Evolutionary conservation across 73 alveolate genomes (phyloP), one percentile per base, ranked within the genome.

Genomic region (Halteria grandinella): DNA sequence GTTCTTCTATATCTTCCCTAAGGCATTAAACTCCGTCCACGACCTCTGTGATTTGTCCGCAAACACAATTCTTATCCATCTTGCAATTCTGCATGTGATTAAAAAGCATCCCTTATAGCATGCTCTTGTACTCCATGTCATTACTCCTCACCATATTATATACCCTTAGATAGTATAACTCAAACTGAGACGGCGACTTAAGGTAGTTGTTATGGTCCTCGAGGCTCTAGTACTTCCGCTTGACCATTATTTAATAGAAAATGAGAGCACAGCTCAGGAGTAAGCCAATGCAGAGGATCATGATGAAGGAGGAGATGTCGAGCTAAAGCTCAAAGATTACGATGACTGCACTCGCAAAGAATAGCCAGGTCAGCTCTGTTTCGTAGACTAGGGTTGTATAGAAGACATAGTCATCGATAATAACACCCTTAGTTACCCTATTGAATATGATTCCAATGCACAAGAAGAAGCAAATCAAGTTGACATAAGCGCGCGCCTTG

Each of bases 1-100:
- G n/a, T n/a, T n/a, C n/a, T n/a, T n/a, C n/a, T n/a, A n/a, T n/a
- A n/a, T n/a, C n/a, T n/a, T n/a, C n/a, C n/a, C n/a, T n/a, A n/a
- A n/a, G n/a, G n/a, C n/a, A n/a, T n/a, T n/a, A n/a, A n/a, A n/a
- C n/a, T n/a, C n/a, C n/a, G n/a, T n/a, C n/a, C n/a, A n/a, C n/a
- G n/a, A n/a, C n/a, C n/a, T n/a, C n/a, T n/a, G n/a, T n/a, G n/a
- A n/a, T n/a, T n/a, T n/a, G n/a, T n/a, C n/a, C n/a, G n/a, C n/a
- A n/a, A n/a, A n/a, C n/a, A n/a, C n/a, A n/a, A n/a, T n/a, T n/a
- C n/a, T n/a, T n/a, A n/a, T n/a, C n/a, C n/a, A n/a, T n/a, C n/a
- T n/a, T n/a, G n/a, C 69, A 66, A 45, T 45, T 6, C 27, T 28
- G 52, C 80, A 66, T 66, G 29, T 66, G 80, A 45, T 66, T 66